Base-by-base conservation (phyloP, 768 basidiomycete genomes). In the Galerina marginata region DNA sequence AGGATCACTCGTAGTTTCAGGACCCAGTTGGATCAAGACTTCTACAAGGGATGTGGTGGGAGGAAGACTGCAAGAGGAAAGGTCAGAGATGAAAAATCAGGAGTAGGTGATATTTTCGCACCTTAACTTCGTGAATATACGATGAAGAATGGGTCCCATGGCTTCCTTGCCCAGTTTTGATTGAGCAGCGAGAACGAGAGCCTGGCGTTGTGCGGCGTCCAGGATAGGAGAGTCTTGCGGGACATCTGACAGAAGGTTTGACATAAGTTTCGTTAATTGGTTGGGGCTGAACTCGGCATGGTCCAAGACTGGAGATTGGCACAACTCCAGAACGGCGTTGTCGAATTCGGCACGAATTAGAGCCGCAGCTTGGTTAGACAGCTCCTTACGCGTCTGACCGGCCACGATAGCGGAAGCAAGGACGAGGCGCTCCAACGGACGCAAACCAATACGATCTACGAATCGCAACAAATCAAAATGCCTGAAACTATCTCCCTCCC, bases 381-480 rank as follows among this genome's bases (percentile, higher is more conserved):
- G 83, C 79, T 86, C 84, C 68, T 80, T 82, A 53, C 77, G 77
- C 60, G 75, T 80, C 39, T 87, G 82, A 51, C 85, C 80, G 39
- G 88, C 85, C 59, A 90, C 80, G 62, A 95, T 84, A 52, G 92
- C 86, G 20, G 91, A 85, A 36, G 88, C 87, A 23, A 95, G 82
- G 38, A 95, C 84, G 58, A 95, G 79, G 52, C 86, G 83, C 75
- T 95, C 93, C 57, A 95, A 83, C 16, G 93, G 85, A 46, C 88
- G 85, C 46, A 95, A 81, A 53, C 90, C 90, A 42, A 93, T 79
- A 60, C 93, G 87, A 79, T 95, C 91, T 61, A 85, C 83, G 68
- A 95, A 95, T 77, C 91, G 86, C 60, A 85, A 76, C 52, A 96
- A 82, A 81, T 94, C 92, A 68, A 95, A 94, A 68, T 88, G 82